Percentiles rank a stretch among this genome's conserved stretches.
Conservation (phyloP, 2,329 filamentous ascomycete genomes). For the Alternaria consortialis region DNA sequence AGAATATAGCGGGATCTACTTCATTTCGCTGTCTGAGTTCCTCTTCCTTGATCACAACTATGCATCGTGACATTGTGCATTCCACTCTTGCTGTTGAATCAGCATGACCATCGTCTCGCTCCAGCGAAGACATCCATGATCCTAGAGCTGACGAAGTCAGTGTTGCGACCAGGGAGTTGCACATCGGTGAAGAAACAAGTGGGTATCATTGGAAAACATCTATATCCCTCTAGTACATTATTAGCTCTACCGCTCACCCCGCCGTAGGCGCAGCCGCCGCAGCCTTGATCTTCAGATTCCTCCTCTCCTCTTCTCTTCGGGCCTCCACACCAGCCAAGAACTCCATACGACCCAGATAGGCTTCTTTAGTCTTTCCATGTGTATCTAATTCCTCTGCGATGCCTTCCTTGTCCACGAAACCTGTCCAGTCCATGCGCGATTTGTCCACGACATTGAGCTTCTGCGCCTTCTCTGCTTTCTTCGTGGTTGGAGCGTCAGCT, state of each 20-base stretch:
- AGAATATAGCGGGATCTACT: neutral
- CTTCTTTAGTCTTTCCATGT: slow-evolving; percentile 69
- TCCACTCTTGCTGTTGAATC: neutral
- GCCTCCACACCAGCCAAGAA: slow-evolving; percentile 68
- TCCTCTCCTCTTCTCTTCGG: slow-evolving; percentile 64
- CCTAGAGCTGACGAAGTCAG: neutral
- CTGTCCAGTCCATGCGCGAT: slow-evolving; percentile 71
- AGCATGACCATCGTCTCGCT: neutral
- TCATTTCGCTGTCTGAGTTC: neutral
- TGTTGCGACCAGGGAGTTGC: neutral
- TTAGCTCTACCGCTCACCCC: neutral
- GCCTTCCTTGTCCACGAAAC: slow-evolving; percentile 68
- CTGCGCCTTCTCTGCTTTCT: slow-evolving; percentile 55
- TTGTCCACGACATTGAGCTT: slow-evolving; percentile 74
- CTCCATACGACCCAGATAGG: slow-evolving; percentile 68
- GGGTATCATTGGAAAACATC: slow-evolving; percentile 20
- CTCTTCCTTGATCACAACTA: neutral
- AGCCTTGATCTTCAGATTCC: slow-evolving; percentile 54
- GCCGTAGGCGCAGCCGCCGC: slow-evolving; percentile 20
- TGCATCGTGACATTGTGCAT: neutral
- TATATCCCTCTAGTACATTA: neutral
- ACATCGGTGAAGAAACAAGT: neutral
- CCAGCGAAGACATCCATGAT: neutral
- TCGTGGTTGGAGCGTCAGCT: slow-evolving; percentile 20
- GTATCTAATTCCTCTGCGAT: slow-evolving; percentile 68